Conservation (phyloP, 352 stramenopile genomes). For the Pythium vanterpoolii region DNA sequence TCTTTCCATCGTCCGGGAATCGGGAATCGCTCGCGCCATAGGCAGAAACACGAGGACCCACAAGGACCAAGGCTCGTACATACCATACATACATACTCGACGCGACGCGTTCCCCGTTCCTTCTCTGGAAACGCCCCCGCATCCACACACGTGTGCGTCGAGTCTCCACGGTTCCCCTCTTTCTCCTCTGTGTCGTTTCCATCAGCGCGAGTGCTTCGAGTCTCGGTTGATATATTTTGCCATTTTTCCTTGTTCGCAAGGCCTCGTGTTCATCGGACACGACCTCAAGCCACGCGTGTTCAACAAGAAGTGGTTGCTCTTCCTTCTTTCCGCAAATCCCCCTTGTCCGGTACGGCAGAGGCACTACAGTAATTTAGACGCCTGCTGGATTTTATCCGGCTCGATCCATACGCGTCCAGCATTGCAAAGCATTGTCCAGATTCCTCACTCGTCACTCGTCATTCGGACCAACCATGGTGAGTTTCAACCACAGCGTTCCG, state of each 20-base stretch:
- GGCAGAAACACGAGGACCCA: slow-evolving; percentile 8
- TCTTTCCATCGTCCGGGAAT: slow-evolving; percentile 21
- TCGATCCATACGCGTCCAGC: neutral
- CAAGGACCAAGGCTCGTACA: slow-evolving; percentile 4
- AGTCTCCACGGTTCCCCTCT: too few species aligned
- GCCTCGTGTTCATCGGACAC: neutral
- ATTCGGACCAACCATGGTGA: slow-evolving; percentile 18
- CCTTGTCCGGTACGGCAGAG: neutral
- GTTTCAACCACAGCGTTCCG: slow-evolving; percentile 27
- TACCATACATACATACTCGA: neutral
- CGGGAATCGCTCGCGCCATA: neutral
- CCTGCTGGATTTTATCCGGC: neutral
- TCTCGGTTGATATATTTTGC: slow-evolving; percentile 19
- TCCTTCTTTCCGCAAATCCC: neutral
- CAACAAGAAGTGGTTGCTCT: neutral
- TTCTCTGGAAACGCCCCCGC: slow-evolving; percentile 5
- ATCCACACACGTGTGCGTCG: neutral
- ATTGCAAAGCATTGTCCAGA: neutral
- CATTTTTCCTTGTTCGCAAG: slow-evolving; percentile 21
- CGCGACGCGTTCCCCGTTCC: slow-evolving; percentile 5
- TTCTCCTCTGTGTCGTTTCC: neutral
- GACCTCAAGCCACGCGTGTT: neutral
- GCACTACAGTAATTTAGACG: neutral
- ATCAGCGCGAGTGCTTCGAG: slow-evolving; percentile 3
- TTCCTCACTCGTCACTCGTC: neutral